These are phyloP conservation scores for Trametes polyzona DNA, from an alignment of 1,284 basidiomycete species.

Conservation along the genomic window DNA sequence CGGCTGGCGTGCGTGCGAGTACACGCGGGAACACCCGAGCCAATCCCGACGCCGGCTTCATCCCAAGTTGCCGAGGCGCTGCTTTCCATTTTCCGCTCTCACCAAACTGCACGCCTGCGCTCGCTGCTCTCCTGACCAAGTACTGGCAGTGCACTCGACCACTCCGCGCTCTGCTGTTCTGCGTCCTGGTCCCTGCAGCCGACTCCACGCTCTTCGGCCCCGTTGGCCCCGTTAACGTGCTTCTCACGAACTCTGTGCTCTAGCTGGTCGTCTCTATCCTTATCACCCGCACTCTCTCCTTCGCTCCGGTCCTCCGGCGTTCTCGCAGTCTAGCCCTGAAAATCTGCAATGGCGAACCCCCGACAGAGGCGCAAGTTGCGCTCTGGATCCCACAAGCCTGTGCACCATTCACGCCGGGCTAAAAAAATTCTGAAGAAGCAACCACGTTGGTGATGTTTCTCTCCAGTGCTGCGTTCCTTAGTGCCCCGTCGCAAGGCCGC, in stretches of 20 bases:
- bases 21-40: constrained; percentile 22
- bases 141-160: too few species aligned
- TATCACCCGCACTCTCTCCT: neutral
- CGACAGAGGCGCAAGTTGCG: constrained; percentile 84
- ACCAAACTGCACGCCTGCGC: neutral
- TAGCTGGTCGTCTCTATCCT: neutral
- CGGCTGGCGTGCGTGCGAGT: constrained; percentile 12
- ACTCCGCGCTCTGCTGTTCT: neutral
- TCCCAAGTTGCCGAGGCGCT: constrained; percentile 25
- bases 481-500: neutral
- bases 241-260: neutral
- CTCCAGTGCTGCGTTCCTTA: constrained; percentile 8
- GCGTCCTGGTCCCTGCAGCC: neutral
- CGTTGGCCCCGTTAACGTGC: neutral
- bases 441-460: constrained; percentile 56
- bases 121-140: too few species aligned
- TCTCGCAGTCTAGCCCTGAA: constrained; percentile 11
- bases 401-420: constrained; percentile 71
- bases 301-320: constrained; percentile 16
- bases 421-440: constrained; percentile 80
- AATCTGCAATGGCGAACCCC: constrained; percentile 82
- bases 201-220: neutral
- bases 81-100: constrained; percentile 19
- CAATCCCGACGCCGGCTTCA: constrained; percentile 22
- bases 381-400: constrained; percentile 69